Conservation (phyloP, 352 stramenopile species). For the Thalassiosira ordinaria region DNA sequence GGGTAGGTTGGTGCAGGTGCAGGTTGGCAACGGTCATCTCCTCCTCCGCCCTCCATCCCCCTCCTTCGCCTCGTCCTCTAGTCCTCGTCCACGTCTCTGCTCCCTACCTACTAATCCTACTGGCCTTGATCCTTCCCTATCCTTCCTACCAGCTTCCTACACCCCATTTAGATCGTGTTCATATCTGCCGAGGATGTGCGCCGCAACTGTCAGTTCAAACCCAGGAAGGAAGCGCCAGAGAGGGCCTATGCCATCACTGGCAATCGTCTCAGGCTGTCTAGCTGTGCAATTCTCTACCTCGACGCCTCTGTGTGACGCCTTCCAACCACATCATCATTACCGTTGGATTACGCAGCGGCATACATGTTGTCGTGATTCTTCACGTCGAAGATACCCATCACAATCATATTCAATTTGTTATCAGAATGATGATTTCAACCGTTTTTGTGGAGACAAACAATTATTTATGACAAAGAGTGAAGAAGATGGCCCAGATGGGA, state of each 20-base stretch:
- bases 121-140: too few relatives aligned
- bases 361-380: background rate
- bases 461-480: constrained; percentile 1
- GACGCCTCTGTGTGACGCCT: background rate
- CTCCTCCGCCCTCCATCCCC: too few relatives aligned
- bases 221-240: background rate
- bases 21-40: too few relatives aligned
- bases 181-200: background rate
- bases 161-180: too few relatives aligned
- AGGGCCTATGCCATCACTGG: background rate
- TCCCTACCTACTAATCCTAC: too few relatives aligned
- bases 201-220: background rate
- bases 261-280: background rate
- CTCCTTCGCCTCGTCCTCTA: too few relatives aligned
- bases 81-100: too few relatives aligned
- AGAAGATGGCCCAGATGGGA: constrained; percentile 22
- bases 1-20: too few relatives aligned
- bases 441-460: background rate
- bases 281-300: background rate
- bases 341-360: too few relatives aligned
- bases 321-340: constrained; percentile 2
- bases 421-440: background rate
- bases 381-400: background rate
- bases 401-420: background rate
- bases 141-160: too few relatives aligned